A percentile compares a stretch with the other conserved stretches of the same genome.
Evolutionary conservation across 192 early-diverging fungal species (phyloP).

Genomic region (Coemansia sp.): DNA sequence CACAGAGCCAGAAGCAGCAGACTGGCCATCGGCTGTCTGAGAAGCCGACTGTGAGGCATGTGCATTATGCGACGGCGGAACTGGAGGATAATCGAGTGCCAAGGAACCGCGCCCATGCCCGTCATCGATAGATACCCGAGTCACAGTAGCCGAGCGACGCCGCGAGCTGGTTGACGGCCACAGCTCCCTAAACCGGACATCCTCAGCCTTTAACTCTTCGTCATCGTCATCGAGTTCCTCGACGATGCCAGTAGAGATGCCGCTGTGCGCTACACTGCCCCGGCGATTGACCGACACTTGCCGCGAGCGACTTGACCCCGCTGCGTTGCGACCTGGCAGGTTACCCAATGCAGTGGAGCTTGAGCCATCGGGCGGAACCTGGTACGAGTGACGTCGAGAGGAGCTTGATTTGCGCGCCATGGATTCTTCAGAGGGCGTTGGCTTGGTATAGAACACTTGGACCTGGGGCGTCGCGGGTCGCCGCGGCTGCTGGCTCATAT

Average conservation of each 20-base stretch:
- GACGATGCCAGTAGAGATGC: background rate
- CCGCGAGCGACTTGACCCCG: conserved; percentile 3
- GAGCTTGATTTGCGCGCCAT: conserved; percentile 17
- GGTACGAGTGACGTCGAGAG: conserved; percentile 50
- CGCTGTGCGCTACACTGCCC: background rate
- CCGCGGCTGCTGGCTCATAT: conserved; percentile 48
- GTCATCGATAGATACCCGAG: conserved; percentile 14
- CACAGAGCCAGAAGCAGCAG: background rate
- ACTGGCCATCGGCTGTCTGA: background rate
- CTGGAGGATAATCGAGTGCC: background rate
- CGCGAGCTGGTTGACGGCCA: conserved; percentile 22
- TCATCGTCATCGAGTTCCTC: conserved; percentile 5
- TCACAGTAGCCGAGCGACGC: conserved; percentile 44
- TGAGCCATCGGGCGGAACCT: conserved; percentile 14
- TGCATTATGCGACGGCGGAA: background rate
- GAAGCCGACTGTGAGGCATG: background rate
- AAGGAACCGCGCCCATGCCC: background rate
- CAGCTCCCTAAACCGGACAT: background rate
- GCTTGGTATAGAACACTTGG: conserved; percentile 41
- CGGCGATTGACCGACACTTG: conserved; percentile 1
- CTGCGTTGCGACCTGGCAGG: background rate
- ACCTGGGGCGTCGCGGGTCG: conserved; percentile 33
- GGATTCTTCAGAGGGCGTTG: conserved; percentile 10
- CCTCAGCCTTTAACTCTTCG: conserved; percentile 2
- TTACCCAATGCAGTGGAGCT: background rate